Evolutionary conservation across 176 grass and related monocot genomes (phyloP).

Genomic region (Alloteropsis semialata): DNA sequence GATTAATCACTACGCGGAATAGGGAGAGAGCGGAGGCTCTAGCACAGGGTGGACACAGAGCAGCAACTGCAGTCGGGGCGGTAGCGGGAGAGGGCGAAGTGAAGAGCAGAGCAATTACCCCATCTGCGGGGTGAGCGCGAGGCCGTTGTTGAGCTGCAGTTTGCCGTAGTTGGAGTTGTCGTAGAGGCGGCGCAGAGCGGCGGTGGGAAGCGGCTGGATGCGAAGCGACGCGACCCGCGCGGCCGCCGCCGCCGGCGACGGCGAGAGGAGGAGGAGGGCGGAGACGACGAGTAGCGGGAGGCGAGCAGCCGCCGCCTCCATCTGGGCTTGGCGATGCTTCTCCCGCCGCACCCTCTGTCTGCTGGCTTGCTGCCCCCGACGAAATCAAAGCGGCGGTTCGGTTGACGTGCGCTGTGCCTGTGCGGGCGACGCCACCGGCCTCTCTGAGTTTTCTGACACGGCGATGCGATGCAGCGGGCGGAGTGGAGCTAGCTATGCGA

Average conservation of each 20-base stretch:
- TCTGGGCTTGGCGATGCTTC: conserved; percentile 14
- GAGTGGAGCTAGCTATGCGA: too few relatives aligned
- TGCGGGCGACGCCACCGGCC: background rate
- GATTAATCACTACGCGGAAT: background rate
- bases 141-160: conserved; percentile 93
- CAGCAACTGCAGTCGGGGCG: background rate
- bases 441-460: too few relatives aligned
- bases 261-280: background rate
- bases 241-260: background rate
- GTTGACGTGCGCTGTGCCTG: too few relatives aligned
- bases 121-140: conserved; percentile 88
- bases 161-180: conserved; percentile 93
- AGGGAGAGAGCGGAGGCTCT: too few relatives aligned
- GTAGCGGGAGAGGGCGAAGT: background rate
- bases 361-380: background rate
- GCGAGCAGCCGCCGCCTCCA: background rate
- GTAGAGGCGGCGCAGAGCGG: conserved; percentile 49
- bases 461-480: too few relatives aligned
- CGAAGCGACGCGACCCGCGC: background rate
- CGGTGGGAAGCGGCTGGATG: conserved; percentile 34
- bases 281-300: background rate
- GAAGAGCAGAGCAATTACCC: conserved; percentile 32
- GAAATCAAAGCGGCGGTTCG: background rate
- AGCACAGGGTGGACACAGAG: too few relatives aligned
- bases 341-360: background rate